Evolutionary conservation across 306 rosid genomes (phyloP).

Genomic region (Astragalus membranaceus): DNA sequence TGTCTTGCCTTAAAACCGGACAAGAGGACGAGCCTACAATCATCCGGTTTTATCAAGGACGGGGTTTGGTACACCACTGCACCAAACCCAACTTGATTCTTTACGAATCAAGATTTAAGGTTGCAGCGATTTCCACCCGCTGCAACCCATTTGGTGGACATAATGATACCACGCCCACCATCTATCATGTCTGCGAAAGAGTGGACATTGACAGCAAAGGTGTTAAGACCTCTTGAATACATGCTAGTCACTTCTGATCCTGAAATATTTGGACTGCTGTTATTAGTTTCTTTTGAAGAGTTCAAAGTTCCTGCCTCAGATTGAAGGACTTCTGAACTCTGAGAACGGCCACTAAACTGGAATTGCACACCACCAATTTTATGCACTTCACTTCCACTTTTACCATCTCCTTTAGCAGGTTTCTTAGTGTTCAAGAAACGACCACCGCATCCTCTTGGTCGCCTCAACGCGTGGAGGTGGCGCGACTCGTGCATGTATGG

Average conservation of each 20-base stretch:
- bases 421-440: slow-evolving; percentile 74
- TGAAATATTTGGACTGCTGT: slow-evolving; percentile 50
- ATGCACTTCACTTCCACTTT: slow-evolving; percentile 25
- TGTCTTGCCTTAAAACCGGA: slow-evolving; percentile 55
- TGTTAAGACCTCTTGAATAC: slow-evolving; percentile 41
- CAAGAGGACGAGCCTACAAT: slow-evolving; percentile 27
- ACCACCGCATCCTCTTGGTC: slow-evolving; percentile 93
- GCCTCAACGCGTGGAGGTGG: slow-evolving; percentile 89
- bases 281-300: slow-evolving; percentile 61
- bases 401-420: slow-evolving; percentile 23
- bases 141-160: slow-evolving; percentile 73
- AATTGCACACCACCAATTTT: slow-evolving; percentile 28
- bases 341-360: slow-evolving; percentile 53
- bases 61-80: slow-evolving; percentile 22
- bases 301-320: slow-evolving; percentile 62
- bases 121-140: slow-evolving; percentile 66
- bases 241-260: slow-evolving; percentile 80
- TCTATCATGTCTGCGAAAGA: slow-evolving; percentile 47
- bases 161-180: slow-evolving; percentile 35
- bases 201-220: slow-evolving; percentile 43
- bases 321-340: slow-evolving; percentile 58
- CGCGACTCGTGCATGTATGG: slow-evolving; percentile 97
- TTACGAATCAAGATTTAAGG: slow-evolving; percentile 51
- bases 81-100: slow-evolving; percentile 34
- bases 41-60: slow-evolving; percentile 46